Base-by-base conservation (phyloP, 495 filamentous ascomycete genomes). In the Echria macrotheca region DNA sequence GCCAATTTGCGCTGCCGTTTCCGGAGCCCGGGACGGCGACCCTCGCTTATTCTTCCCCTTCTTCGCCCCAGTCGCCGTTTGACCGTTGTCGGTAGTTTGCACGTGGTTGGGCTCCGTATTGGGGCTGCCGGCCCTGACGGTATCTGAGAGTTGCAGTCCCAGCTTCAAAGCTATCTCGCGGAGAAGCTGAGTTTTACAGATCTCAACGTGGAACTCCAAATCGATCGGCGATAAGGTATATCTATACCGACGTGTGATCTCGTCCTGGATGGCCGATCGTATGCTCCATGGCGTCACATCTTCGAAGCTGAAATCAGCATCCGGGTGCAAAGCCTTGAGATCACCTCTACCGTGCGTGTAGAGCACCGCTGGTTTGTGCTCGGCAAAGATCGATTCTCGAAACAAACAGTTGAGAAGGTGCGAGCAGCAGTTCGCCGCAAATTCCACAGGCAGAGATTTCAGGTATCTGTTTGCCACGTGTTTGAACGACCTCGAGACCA, bases 341-440 rank as follows among this genome's bases (percentile, higher is more conserved):
- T n/a, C n/a, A n/a, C n/a, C n/a, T n/a, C n/a, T n/a, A n/a, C n/a
- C n/a, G n/a, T n/a, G n/a, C 4, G 76, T 73, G 44, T 86, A 76
- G 54, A 97, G 90, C 37, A 87, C 79, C 39, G 89, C 83, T 31
- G 89, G 79, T 48, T 72, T 72, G 14, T 94, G 94, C 36, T 80
- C 80, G 21, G 76, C 54, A 71, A 96, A 96, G 47, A 93, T 67
- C 44, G 76, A 80, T 35, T 74, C 71, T 29, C 94, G 93, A 24
- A 99, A 74, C 12, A 99, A 73, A 68, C 94, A 97, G 75, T 99
- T 99, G 63, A 97, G 76, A 49, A 99, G 74, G 65, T 99, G 94
- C 7, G 89, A 73, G 53, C 91, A 64, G 65, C 86, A 91, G 17
- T 85, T 72, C 21, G 86, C 74, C 19, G 84, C 81, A 44, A 96